Conservation (phyloP, 2,329 filamentous ascomycete species). For the Teratosphaeriaceae sp. region DNA sequence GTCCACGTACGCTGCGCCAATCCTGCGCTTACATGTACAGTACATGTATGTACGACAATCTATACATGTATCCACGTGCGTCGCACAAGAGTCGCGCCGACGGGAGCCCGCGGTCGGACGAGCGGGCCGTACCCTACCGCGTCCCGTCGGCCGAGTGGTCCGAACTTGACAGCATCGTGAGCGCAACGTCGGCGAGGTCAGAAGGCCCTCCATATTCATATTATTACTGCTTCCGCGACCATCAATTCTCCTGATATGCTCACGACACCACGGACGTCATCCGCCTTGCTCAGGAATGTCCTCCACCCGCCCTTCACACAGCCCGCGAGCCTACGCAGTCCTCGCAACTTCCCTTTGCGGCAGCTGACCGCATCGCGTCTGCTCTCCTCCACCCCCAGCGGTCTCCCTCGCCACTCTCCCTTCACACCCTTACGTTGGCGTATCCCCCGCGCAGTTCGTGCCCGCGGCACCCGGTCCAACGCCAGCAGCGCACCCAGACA, state of each 20-base stretch:
- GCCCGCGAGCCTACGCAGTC: neutral
- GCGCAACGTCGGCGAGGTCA: neutral
- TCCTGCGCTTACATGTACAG: too few relatives aligned
- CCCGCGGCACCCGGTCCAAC: constrained; percentile 15
- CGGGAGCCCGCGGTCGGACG: too few relatives aligned
- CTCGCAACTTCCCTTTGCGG: neutral
- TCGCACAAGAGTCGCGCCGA: too few relatives aligned
- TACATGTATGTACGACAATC: too few relatives aligned
- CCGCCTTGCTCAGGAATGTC: neutral
- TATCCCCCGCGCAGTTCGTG: neutral
- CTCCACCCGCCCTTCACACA: neutral
- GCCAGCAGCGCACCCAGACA: constrained; percentile 33
- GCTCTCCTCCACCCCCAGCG: neutral
- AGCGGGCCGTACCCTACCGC: too few relatives aligned
- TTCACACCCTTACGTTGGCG: neutral
- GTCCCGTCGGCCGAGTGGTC: too few relatives aligned
- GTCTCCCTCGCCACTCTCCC: neutral
- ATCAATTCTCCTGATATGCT: neutral
- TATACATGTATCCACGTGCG: too few relatives aligned
- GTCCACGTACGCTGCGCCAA: too few relatives aligned
- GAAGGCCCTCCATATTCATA: neutral
- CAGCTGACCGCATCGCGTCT: neutral
- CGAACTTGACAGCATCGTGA: neutral
- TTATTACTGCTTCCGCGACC: neutral
- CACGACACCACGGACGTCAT: neutral